Percentiles rank a stretch among this genome's conserved stretches.
These are phyloP conservation scores for Starmerella vitae DNA, from an alignment of 805 yeast genomes.

Conservation along the genomic window DNA sequence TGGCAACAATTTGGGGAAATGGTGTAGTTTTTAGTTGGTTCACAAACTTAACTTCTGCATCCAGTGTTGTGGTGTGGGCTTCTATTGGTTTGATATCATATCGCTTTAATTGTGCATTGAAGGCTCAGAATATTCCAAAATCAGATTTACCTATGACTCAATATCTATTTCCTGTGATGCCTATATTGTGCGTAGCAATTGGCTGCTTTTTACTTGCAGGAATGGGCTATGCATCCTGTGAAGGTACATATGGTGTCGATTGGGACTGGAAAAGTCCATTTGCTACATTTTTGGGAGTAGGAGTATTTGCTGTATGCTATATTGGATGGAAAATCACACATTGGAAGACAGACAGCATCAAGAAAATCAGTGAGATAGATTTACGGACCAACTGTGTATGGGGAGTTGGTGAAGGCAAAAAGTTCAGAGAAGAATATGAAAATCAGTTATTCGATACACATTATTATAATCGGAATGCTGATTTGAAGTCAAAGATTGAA, in stretches of 20 bases:
- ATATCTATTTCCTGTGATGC: conserved; percentile 38
- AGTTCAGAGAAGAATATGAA: conserved; percentile 16
- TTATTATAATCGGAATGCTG: neutral
- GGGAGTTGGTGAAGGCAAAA: conserved; percentile 24
- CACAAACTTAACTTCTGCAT: conserved; percentile 46
- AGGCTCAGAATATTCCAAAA: conserved; percentile 38
- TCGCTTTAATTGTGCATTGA: conserved; percentile 46
- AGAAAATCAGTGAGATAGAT: conserved; percentile 15
- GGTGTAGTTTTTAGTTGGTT: conserved; percentile 52
- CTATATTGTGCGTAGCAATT: conserved; percentile 38
- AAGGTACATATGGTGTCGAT: conserved; percentile 13
- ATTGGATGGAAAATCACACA: conserved; percentile 27
- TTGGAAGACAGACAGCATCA: conserved; percentile 22
- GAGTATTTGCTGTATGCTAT: conserved; percentile 33
- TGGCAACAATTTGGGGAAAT: conserved; percentile 48
- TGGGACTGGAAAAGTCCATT: conserved; percentile 32
- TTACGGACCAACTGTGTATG: conserved; percentile 19
- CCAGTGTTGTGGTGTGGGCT: conserved; percentile 51
- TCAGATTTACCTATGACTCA: conserved; percentile 43
- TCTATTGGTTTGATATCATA: conserved; percentile 43
- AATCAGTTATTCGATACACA: conserved; percentile 7
- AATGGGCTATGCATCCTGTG: conserved; percentile 24
- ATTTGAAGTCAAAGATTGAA: conserved; percentile 1
- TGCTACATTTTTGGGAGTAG: conserved; percentile 35
- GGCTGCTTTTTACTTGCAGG: conserved; percentile 47